These are phyloP conservation scores for Nigrograna mackinnonii DNA, from an alignment of 2,329 filamentous ascomycete species.

Conservation along the genomic window DNA sequence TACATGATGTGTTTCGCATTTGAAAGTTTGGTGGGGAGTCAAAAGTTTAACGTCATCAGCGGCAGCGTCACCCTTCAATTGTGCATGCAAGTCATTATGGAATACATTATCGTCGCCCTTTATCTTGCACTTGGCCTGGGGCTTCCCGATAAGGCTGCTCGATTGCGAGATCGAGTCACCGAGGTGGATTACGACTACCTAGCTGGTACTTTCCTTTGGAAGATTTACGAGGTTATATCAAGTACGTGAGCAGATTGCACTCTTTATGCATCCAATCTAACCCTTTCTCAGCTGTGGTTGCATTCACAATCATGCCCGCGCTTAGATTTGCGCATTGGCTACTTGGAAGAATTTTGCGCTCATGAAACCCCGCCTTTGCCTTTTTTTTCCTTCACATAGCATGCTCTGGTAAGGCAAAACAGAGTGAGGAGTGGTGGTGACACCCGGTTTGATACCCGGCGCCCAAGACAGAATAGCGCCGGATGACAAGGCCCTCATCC, in stretches of 20 bases:
- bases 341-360: conserved; percentile 32
- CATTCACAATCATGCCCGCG: conserved; percentile 33
- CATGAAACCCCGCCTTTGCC: too few relatives aligned
- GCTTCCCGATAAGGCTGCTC: conserved; percentile 33
- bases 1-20: conserved; percentile 44
- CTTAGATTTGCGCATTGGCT: conserved; percentile 37
- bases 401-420: too few relatives aligned
- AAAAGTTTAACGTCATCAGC: conserved; percentile 40
- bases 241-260: conserved; percentile 1
- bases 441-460: too few relatives aligned
- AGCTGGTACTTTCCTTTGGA: conserved; percentile 36
- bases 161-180: conserved; percentile 25
- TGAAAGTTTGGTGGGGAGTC: conserved; percentile 24
- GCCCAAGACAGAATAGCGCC: too few relatives aligned
- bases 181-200: conserved; percentile 28
- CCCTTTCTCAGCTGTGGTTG: conserved; percentile 24
- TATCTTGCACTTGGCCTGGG: conserved; percentile 35
- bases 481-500: too few relatives aligned
- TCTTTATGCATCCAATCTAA: background rate
- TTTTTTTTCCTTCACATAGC: too few relatives aligned
- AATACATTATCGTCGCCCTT: conserved; percentile 35
- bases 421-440: too few relatives aligned
- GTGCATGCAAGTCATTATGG: conserved; percentile 43
- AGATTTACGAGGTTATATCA: conserved; percentile 26
- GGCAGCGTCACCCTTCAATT: conserved; percentile 36